Conservation (phyloP, 768 basidiomycete genomes). For the Serendipita sp. region DNA sequence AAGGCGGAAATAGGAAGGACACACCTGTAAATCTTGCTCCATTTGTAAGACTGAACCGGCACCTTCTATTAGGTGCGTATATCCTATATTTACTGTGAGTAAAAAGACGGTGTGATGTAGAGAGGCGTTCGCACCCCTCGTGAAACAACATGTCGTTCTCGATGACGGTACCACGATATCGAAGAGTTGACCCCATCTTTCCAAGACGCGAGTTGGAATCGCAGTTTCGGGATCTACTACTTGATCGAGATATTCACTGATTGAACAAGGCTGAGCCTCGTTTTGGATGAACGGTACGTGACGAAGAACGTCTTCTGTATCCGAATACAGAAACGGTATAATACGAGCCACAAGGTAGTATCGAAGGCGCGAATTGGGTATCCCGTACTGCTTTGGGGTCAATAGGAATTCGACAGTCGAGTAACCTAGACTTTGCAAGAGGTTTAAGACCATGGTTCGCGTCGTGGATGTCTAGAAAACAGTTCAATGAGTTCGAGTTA, state of each 20-base stretch:
- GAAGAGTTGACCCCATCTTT: conserved; percentile 65
- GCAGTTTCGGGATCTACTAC: conserved; percentile 8
- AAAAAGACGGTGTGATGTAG: not conserved
- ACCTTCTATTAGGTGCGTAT: conserved; percentile 61
- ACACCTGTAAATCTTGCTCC: conserved; percentile 49
- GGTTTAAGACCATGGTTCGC: conserved; percentile 36
- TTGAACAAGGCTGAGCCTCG: conserved; percentile 25
- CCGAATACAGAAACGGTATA: conserved; percentile 21
- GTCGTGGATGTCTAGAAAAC: conserved; percentile 44
- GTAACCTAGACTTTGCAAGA: conserved; percentile 42
- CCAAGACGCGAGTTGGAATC: conserved; percentile 46
- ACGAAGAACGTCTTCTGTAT: conserved; percentile 12
- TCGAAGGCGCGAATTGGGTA: conserved; percentile 68
- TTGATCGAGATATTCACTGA: conserved; percentile 10
- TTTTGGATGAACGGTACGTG: conserved; percentile 28
- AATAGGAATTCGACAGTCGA: conserved; percentile 43
- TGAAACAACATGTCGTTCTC: conserved; percentile 61
- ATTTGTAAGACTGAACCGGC: conserved; percentile 64
- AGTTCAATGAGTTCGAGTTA: not conserved
- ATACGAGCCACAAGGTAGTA: conserved; percentile 65
- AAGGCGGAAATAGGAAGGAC: conserved; percentile 5
- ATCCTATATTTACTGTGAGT: conserved; percentile 33
- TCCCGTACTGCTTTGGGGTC: conserved; percentile 62
- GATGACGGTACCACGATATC: conserved; percentile 59
- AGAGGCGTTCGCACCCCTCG: conserved; percentile 43